phyloP scores from a whole-genome alignment of 2,329 filamentous ascomycete genomes.

The Metarhizium guizhouense region DNA sequence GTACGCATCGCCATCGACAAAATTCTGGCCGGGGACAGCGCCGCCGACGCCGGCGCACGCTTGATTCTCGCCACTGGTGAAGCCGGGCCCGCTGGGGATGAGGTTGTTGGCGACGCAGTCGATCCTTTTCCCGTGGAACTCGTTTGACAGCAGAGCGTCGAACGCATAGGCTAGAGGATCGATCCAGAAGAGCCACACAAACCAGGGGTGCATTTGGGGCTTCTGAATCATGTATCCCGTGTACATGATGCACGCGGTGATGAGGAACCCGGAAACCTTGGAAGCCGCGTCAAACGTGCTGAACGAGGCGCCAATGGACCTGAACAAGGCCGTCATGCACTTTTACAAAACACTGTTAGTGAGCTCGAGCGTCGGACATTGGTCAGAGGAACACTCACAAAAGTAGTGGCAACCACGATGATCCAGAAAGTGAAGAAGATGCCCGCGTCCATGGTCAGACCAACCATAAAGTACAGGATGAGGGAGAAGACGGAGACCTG shows the following conservation, averaged over 20 bases:
- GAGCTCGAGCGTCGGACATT: neutral
- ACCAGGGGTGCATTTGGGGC: conserved; percentile 53
- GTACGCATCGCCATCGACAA: conserved; percentile 50
- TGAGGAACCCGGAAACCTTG: conserved; percentile 42
- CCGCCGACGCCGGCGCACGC: conserved; percentile 52
- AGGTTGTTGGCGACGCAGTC: conserved; percentile 40
- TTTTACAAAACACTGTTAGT: conserved; percentile 11
- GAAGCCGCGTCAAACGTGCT: conserved; percentile 49
- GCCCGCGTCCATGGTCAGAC: conserved; percentile 38
- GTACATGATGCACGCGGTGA: conserved; percentile 49
- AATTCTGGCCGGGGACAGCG: conserved; percentile 36
- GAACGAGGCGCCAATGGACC: conserved; percentile 46
- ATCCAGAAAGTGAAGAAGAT: conserved; percentile 56
- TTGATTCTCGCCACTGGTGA: conserved; percentile 31
- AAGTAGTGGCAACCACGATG: conserved; percentile 38
- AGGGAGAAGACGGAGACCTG: conserved; percentile 51
- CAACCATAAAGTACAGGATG: conserved; percentile 56
- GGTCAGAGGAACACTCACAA: conserved; percentile 27
- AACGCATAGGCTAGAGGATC: conserved; percentile 63
- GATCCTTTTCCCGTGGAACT: conserved; percentile 52
- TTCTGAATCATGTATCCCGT: conserved; percentile 56
- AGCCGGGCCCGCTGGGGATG: conserved; percentile 41
- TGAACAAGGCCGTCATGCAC: conserved; percentile 51
- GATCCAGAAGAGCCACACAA: conserved; percentile 55
- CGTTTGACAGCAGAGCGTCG: conserved; percentile 59